Evolutionary conservation across 257 asterid species (phyloP), one percentile per base, ranked within the genome.

Genomic region (Apocynum venetum): DNA sequence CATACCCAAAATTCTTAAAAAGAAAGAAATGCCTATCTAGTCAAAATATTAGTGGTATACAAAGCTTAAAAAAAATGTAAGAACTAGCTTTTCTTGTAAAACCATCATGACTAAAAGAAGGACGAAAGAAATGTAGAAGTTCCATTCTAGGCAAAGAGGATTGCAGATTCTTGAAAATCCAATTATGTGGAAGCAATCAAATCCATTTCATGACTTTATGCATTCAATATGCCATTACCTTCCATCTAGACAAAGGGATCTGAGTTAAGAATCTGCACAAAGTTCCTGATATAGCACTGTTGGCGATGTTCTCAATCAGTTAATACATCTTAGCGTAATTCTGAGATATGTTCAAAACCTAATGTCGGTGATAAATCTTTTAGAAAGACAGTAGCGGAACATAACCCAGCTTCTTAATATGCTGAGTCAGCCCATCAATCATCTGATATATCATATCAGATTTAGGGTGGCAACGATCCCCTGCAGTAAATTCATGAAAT

Each of bases 401-500:
- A 82, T 57, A 75, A 78, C 78, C 80, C 47, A 80, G 72, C 77
- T 80, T 85, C 79, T 84, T 83, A 82, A 92, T 89, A 80, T 90
- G 92, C 74, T 79, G 87, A 77, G 78, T 88, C 81, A 92, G 61
- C 75, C 85, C 86, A 74, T 82, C 78, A 60, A 90, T 76, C 65
- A 90, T 84, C 83, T 89, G 74, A 79, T 87, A 89, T 80, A 94
- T 86, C 25, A 78, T 80, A 41, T 86, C 88, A 77, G 96, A 88
- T 80, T 85, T 81, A 35, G 89, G 87, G 80, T 92, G 96, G 64
- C 84, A 84, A 48, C 85, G 85, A 76, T 89, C 97, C 97, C 85
- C 87, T 72, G 78, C 92, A 25, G 89, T 82, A 82, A 93, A 93
- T 52, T 93, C 91, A 80, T 88, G 90, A 78, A 79, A 73, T 77